These are phyloP conservation scores for Annulohypoxylon stygium DNA, from an alignment of 495 filamentous ascomycete species.

Conservation along the genomic window DNA sequence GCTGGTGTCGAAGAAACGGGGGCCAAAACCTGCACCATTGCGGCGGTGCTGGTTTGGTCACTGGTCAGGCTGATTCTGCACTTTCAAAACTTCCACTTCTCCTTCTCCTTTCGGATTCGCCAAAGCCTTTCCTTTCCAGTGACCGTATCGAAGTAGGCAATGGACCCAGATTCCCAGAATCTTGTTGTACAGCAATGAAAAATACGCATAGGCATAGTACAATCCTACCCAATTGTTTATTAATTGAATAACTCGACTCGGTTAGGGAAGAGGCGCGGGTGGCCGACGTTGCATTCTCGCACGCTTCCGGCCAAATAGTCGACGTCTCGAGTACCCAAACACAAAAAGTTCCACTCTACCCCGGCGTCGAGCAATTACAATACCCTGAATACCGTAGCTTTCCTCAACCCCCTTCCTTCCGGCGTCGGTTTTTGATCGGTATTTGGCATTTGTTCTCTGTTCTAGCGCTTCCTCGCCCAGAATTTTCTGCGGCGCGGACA, in stretches of 20 bases:
- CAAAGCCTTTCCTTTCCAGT: conserved; percentile 2
- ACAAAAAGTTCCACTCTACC: conserved; percentile 3
- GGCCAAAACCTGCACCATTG: conserved; percentile 22
- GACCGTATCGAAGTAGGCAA: background rate
- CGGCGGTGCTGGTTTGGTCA: conserved; percentile 17
- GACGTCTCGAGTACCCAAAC: conserved; percentile 3
- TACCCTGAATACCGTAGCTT: conserved; percentile 21
- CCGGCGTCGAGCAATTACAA: conserved; percentile 12
- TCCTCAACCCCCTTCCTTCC: conserved; percentile 16
- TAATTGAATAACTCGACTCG: conserved; percentile 28
- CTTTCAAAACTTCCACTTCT: conserved; percentile 16
- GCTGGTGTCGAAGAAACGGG: conserved; percentile 27
- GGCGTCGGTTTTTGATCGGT: conserved; percentile 17
- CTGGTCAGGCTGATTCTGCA: conserved; percentile 39
- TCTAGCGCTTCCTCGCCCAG: conserved; percentile 23
- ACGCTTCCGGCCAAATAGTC: conserved; percentile 29
- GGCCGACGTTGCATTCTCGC: conserved; percentile 33
- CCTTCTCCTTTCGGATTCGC: conserved; percentile 4
- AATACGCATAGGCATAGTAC: background rate
- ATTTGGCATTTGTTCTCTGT: conserved; percentile 13
- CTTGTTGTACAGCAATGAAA: background rate
- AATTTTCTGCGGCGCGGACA: conserved; percentile 22
- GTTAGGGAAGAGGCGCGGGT: conserved; percentile 35
- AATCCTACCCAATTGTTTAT: conserved; percentile 22
- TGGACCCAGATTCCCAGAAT: background rate